Evolutionary conservation across 257 asterid genomes (phyloP).

Genomic region (Plantago elongata): DNA sequence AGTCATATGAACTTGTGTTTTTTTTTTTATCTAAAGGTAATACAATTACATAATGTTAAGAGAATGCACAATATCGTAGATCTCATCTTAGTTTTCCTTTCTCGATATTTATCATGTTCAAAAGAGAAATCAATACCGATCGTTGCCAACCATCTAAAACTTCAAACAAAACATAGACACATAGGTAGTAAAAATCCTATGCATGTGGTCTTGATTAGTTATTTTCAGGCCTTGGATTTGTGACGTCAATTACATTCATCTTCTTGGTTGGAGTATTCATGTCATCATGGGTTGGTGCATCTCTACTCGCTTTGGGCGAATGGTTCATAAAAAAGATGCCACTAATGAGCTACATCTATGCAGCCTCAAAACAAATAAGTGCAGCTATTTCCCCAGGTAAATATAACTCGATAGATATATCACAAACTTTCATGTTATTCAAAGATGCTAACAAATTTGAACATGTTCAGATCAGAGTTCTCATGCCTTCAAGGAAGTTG

Average conservation of each 20-base stretch:
- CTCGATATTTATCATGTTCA: no score
- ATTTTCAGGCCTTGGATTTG: constrained; percentile 65
- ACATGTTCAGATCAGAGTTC: constrained; percentile 50
- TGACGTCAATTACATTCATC: constrained; percentile 68
- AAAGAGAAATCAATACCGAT: no score
- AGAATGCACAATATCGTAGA: no score
- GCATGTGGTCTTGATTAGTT: neutral
- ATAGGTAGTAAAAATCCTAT: neutral
- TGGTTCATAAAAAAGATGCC: constrained; percentile 85
- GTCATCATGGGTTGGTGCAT: constrained; percentile 88
- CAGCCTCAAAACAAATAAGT: constrained; percentile 79
- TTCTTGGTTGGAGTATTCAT: constrained; percentile 75
- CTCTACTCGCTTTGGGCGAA: constrained; percentile 67
- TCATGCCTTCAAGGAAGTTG: constrained; percentile 88
- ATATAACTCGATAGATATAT: neutral
- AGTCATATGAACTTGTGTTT: neutral
- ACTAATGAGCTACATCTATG: constrained; percentile 65
- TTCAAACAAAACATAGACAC: no score
- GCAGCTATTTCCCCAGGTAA: constrained; percentile 84
- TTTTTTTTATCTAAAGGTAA: no score
- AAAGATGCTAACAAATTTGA: neutral
- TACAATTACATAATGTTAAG: no score
- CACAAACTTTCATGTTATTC: neutral
- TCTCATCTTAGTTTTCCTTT: no score
- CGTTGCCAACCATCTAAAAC: no score